phyloP scores from a whole-genome alignment of 2,329 filamentous ascomycete species.

The Fusarium burgessii region DNA sequence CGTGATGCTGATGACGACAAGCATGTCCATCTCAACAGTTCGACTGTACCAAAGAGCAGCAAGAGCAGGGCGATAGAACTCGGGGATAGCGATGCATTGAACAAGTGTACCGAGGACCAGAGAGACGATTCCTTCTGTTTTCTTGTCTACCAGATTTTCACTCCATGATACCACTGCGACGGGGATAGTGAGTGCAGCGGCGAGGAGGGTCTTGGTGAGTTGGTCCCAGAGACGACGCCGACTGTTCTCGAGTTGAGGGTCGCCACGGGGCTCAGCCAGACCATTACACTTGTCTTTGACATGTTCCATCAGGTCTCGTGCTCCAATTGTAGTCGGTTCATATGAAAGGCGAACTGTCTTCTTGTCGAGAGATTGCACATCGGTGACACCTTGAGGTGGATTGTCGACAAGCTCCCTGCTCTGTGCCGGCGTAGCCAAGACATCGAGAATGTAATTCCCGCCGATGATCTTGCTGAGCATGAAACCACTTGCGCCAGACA shows the following conservation, averaged over 20 bases:
- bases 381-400: neutral
- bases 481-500: conserved; percentile 47
- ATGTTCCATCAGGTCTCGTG: conserved; percentile 45
- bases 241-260: conserved; percentile 49
- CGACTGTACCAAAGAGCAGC: conserved; percentile 58
- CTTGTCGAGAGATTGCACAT: conserved; percentile 45
- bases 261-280: conserved; percentile 49
- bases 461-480: conserved; percentile 34
- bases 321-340: conserved; percentile 51
- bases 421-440: neutral
- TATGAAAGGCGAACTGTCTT: conserved; percentile 50
- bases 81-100: conserved; percentile 60
- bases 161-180: conserved; percentile 52
- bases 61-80: conserved; percentile 64
- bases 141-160: conserved; percentile 34
- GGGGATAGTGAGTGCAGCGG: conserved; percentile 51
- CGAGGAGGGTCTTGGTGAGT: conserved; percentile 47
- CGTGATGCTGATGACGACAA: conserved; percentile 66
- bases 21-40: conserved; percentile 67
- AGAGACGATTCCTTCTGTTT: conserved; percentile 47
- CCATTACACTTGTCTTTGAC: conserved; percentile 37
- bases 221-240: conserved; percentile 50
- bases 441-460: neutral
- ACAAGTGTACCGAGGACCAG: conserved; percentile 63
- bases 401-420: neutral